phyloP scores from a whole-genome alignment of 2,329 filamentous ascomycete species.

The Davidsoniella neocaledoniae region DNA sequence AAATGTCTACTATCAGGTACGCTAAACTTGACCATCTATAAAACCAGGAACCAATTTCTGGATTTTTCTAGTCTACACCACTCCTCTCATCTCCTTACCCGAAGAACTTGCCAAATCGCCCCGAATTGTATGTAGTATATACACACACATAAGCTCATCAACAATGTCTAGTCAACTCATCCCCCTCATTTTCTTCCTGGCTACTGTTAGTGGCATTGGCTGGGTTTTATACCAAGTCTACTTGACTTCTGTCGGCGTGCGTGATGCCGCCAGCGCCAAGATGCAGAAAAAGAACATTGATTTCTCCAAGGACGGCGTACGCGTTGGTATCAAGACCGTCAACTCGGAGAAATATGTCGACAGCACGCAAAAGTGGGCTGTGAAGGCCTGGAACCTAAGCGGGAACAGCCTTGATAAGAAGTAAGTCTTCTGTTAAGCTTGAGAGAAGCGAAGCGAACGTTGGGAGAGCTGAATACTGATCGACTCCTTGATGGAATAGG shows the following conservation, averaged over 20 bases:
- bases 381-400: slow-evolving; percentile 48
- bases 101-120: not conserved
- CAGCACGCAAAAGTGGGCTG: slow-evolving; percentile 50
- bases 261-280: slow-evolving; percentile 45
- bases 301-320: slow-evolving; percentile 58
- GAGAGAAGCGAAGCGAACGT: no score
- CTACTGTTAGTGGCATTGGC: slow-evolving; percentile 36
- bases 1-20: no score
- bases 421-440: slow-evolving; percentile 3
- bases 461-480: no score
- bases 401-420: slow-evolving; percentile 20
- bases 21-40: no score
- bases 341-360: slow-evolving; percentile 57
- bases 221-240: slow-evolving; percentile 61
- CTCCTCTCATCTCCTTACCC: not conserved
- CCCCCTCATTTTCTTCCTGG: slow-evolving; percentile 48
- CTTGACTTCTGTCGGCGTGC: slow-evolving; percentile 48
- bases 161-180: slow-evolving; percentile 37
- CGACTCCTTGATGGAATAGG: no score
- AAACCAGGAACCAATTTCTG: not conserved
- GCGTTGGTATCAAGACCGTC: slow-evolving; percentile 53
- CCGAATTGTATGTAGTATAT: not conserved
- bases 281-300: slow-evolving; percentile 62
- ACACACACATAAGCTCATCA: not conserved
- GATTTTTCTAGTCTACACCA: not conserved